Evolutionary conservation across 345 rosid genomes (phyloP).

Genomic region (rapeseed (Brassica napus)): Da-Ae NC_063443.1:15042501-15043000

Average conservation of each 20-base stretch:
- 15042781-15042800: constrained; percentile 64
- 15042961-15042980: constrained; percentile 64
- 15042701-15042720: constrained; percentile 63
- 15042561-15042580: constrained; percentile 43
- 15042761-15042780: constrained; percentile 65
- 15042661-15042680: constrained; percentile 59
- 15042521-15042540: constrained; percentile 3
- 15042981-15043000: constrained; percentile 68
- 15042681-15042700: constrained; percentile 84
- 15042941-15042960: constrained; percentile 77
- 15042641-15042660: constrained; percentile 37
- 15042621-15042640: constrained; percentile 23
- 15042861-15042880: constrained; percentile 42
- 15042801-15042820: constrained; percentile 64
- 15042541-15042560: constrained; percentile 2
- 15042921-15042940: constrained; percentile 50
- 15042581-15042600: constrained; percentile 11
- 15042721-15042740: constrained; percentile 75
- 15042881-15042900: constrained; percentile 33
- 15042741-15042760: constrained; percentile 61
- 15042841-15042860: constrained; percentile 53
- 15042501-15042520: background rate
- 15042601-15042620: constrained; percentile 25
- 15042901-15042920: constrained; percentile 35
- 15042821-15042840: constrained; percentile 65